Base-by-base conservation (phyloP, 2,329 filamentous ascomycete species). In the Fusarium musae region DNA sequence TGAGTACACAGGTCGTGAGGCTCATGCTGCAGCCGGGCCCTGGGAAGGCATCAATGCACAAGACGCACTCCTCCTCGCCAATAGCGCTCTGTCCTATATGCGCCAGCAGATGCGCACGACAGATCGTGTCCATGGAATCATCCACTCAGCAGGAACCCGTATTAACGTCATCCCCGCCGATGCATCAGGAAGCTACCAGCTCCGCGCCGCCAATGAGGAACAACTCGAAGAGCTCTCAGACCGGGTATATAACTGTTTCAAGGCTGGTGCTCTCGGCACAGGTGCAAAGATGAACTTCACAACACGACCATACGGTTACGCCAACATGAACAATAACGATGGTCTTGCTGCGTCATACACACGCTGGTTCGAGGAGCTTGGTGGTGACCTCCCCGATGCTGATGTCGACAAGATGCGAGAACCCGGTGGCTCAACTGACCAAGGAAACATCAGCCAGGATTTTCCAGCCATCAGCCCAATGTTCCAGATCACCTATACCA, bases 151-250 rank as follows among this genome's bases (percentile, higher is more conserved):
- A 0, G 75, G 75, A n/a, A 63, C 32, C 0, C 70, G 75, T 1
- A 75, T 75, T 9, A 78, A 78, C 9, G 65, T 78, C 37, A 78
- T 78, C 3, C 77, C 77, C 0, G 66, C 65, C 2, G 90, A 91
- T 9, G 88, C 89, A 26, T 87, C 86, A 44, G 87, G 87, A 76
- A 92, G 90, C 10, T 90, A 82, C 74, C 87, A 87, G 44, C 85
- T 90, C 75, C 90, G 89, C 30, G 87, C 83, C 46, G 82, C 85
- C 61, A 81, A 87, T 75, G 64, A 75, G 15, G 64, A 69, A 9
- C 66, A 75, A 5, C 47, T 76, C 0, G 73, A 79, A 9, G 62
- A 70, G 16, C 76, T 79, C 28, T 73, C 68, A 1, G 72, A 74
- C 15, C 71, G 76, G 0, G 70, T 79, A 7, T 59, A 69, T 17